phyloP scores from a whole-genome alignment of 2,329 filamentous ascomycete genomes.

The Emergomyces africanus region DNA sequence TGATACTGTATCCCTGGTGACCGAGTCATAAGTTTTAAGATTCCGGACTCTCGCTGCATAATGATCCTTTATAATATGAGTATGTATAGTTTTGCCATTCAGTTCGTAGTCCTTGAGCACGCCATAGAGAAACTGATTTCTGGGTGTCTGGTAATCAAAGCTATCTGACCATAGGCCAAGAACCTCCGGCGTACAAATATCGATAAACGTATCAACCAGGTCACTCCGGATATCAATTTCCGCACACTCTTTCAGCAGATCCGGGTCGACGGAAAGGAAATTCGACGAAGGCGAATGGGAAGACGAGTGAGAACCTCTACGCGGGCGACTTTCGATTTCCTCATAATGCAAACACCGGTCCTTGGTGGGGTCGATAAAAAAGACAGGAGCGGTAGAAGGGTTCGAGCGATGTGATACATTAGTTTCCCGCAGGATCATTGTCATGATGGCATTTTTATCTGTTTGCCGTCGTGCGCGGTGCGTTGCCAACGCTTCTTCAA shows the following conservation, averaged over 20 bases:
- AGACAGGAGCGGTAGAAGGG: constrained; percentile 62
- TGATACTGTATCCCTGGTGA: constrained; percentile 74
- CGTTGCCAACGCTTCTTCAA: constrained; percentile 64
- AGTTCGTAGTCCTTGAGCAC: constrained; percentile 94
- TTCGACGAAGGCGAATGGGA: constrained; percentile 31
- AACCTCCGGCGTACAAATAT: constrained; percentile 95
- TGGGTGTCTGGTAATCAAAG: constrained; percentile 87
- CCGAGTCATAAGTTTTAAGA: constrained; percentile 76
- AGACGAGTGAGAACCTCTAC: constrained; percentile 8
- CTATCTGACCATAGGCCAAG: constrained; percentile 93
- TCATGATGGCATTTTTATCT: constrained; percentile 96
- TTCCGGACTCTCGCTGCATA: constrained; percentile 82
- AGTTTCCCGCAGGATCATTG: constrained; percentile 73
- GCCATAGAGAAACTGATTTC: constrained; percentile 78
- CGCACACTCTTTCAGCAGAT: constrained; percentile 57
- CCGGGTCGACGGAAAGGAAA: constrained; percentile 59
- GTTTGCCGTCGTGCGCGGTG: constrained; percentile 69
- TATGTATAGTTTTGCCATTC: constrained; percentile 93
- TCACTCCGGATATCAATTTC: constrained; percentile 79
- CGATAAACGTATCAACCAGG: constrained; percentile 85
- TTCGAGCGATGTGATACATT: constrained; percentile 66
- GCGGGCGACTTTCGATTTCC: constrained; percentile 55
- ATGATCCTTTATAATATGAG: constrained; percentile 67
- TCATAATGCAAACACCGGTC: constrained; percentile 87
- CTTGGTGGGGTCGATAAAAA: constrained; percentile 69